Base-by-base conservation (phyloP, 2,329 filamentous ascomycete genomes). In the Periglandula ipomoeae region DNA sequence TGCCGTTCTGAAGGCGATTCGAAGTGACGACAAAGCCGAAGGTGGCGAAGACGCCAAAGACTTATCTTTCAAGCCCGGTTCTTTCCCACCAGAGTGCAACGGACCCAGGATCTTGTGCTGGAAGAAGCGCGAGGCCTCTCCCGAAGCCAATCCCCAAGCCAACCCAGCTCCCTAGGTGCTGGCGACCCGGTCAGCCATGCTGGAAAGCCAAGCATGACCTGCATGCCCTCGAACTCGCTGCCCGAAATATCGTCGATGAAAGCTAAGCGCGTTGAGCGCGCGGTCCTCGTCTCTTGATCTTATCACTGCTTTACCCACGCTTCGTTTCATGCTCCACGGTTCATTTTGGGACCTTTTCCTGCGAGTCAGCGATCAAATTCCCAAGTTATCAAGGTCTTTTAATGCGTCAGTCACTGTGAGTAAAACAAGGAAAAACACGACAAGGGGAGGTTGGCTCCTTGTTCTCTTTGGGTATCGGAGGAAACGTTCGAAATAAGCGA, bases 111-210 rank as follows among this genome's bases (percentile, higher is more conserved):
- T 50, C 32, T n/a, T 50, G 23, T 50, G 48, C 44, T 50, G 44
- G 48, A 50, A 50, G 48, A 50, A 50, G 35, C 50, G 54, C 23
- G 49, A 56, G 26, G 52, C 52, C 13, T 46, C 57, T 17, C 30
- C 43, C 24, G 26, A 42, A 9, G 56, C 63, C 3, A 23, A 13
- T 47, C 51, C 49, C 39, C 53, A 56, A 19, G 55, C 56, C 39
- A 57, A 56, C 46, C 50, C 57, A 22, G 55, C 51, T n/a, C 48
- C 54, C 57, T 22, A 60, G 59, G 50, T 72, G 70, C 58, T 55
- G 59, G 53, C 57, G 59, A 32, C 40, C 46, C 34, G 71, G 72
- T 50, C 59, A 69, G 54, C 55, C 63, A 19, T 76, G 73, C 66
- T 65, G 64, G 64, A 66, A 61, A 53, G 69, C 66, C 50, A 64